These are phyloP conservation scores for Paecilomyces sp. DNA, from an alignment of 2,329 filamentous ascomycete species.

Conservation along the genomic window DNA sequence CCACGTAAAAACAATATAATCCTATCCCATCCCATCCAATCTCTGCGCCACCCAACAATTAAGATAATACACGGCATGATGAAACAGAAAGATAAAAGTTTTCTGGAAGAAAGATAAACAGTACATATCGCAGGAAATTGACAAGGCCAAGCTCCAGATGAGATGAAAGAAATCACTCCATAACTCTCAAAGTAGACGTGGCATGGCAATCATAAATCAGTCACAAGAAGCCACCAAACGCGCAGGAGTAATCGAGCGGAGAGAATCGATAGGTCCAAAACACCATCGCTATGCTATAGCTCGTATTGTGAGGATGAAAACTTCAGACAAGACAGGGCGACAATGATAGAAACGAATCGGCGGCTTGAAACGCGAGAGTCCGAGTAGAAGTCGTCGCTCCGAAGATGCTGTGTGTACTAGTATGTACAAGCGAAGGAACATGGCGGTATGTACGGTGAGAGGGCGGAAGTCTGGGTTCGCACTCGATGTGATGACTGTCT, in stretches of 20 bases:
- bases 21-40: neutral
- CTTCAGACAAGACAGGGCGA: neutral
- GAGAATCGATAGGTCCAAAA: conserved; percentile 4
- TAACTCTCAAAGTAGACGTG: neutral
- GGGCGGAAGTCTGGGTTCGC: neutral
- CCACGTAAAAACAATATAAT: neutral
- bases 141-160: neutral
- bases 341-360: neutral
- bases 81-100: neutral
- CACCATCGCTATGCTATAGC: conserved; percentile 9
- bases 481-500: conserved; percentile 1
- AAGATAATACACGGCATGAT: neutral
- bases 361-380: neutral
- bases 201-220: neutral
- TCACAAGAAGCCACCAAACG: neutral
- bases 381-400: neutral
- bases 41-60: neutral
- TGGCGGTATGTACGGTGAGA: conserved; percentile 2
- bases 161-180: neutral
- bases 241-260: neutral
- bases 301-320: neutral
- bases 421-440: conserved; percentile 3
- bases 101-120: neutral
- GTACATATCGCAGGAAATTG: neutral
- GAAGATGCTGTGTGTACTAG: neutral